Evolutionary conservation across 768 basidiomycete genomes (phyloP).

Genomic region (Mycena polygramma): DNA sequence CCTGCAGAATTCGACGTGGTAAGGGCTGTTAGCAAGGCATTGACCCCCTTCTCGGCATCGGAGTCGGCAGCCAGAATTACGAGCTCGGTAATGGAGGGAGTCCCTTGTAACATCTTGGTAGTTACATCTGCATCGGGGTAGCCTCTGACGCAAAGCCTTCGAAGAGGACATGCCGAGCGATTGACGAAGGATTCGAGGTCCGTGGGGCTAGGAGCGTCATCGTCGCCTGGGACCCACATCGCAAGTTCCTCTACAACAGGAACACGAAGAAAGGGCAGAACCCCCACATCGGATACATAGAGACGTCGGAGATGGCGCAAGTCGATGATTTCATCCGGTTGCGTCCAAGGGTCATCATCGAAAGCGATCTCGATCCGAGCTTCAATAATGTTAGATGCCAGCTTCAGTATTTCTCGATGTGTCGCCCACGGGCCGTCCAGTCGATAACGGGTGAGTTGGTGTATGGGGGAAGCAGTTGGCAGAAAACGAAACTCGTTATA

Average conservation of each 20-base stretch:
- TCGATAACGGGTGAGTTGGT: constrained; percentile 2
- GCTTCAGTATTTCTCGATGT: neutral
- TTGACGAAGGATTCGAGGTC: neutral
- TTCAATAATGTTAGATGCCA: neutral
- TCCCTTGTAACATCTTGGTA: neutral
- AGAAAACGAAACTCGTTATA: neutral
- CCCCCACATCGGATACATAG: too few species aligned
- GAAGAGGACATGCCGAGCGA: neutral
- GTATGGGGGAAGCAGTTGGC: neutral
- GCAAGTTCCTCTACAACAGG: neutral
- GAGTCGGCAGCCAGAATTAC: neutral
- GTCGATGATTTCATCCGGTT: neutral
- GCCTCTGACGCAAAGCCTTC: neutral
- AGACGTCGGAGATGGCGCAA: neutral
- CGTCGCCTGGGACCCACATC: too few species aligned
- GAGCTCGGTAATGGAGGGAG: neutral
- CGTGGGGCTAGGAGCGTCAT: too few species aligned
- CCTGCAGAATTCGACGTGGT: neutral
- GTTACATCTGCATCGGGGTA: neutral
- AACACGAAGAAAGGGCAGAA: neutral
- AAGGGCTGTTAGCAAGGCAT: too few species aligned
- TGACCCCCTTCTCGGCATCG: neutral
- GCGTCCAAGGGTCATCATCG: neutral
- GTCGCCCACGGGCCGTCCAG: neutral
- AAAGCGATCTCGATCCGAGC: neutral